phyloP scores from a whole-genome alignment of 2,329 filamentous ascomycete species.

The Sarocladiaceae sp. region DNA sequence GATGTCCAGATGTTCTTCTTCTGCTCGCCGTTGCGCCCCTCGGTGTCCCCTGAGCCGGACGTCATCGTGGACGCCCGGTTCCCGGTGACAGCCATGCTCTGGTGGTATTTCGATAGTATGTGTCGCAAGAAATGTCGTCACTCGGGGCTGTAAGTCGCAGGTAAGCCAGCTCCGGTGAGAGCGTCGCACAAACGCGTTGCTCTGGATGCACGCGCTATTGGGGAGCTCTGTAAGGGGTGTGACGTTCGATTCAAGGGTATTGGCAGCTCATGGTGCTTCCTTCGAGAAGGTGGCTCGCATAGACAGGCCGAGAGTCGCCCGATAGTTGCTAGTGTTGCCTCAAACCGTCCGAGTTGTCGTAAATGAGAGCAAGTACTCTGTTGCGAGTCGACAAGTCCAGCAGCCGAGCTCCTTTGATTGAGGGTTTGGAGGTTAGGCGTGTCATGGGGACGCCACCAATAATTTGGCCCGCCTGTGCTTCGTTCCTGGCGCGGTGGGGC shows the following conservation, averaged over 20 bases:
- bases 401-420: background rate
- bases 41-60: slow-evolving; percentile 49
- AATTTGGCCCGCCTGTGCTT: slow-evolving; percentile 28
- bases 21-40: slow-evolving; percentile 59
- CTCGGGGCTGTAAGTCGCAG: background rate
- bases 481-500: background rate
- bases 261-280: background rate
- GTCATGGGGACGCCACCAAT: slow-evolving; percentile 17
- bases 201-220: background rate
- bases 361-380: too few species aligned
- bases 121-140: background rate
- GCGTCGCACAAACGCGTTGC: slow-evolving; percentile 3
- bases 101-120: slow-evolving; percentile 12
- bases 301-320: too few species aligned
- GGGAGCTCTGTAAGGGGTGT: background rate
- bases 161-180: background rate
- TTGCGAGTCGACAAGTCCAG: background rate
- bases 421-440: background rate
- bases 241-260: background rate
- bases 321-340: too few species aligned
- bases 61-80: slow-evolving; percentile 59
- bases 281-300: background rate
- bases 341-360: background rate
- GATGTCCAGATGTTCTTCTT: slow-evolving; percentile 93
- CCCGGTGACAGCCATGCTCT: slow-evolving; percentile 43